phyloP scores from a whole-genome alignment of 306 rosid genomes.

The Dalbergia cochinchinensis region DNA sequence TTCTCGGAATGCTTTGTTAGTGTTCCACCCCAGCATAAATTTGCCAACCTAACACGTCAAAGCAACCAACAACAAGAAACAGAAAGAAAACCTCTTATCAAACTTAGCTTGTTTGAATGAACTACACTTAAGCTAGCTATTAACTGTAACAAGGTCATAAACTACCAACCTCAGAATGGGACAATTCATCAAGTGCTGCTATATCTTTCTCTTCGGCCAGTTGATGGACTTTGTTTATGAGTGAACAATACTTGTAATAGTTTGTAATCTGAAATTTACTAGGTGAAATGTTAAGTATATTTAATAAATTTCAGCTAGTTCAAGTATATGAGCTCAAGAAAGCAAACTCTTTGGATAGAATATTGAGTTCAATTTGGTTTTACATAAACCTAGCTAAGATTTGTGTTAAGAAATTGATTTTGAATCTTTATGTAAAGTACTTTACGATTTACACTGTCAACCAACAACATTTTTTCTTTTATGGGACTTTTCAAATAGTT shows the following conservation, averaged over 20 bases:
- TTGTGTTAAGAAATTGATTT: background rate
- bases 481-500: too few species aligned
- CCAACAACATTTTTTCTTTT: too few species aligned
- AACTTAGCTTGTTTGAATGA: too few species aligned
- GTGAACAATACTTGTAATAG: slow-evolving; percentile 27
- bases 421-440: too few species aligned
- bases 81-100: too few species aligned
- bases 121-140: too few species aligned
- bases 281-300: too few species aligned
- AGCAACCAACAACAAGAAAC: background rate
- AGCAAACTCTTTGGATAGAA: too few species aligned
- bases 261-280: slow-evolving; percentile 23
- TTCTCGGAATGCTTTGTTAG: slow-evolving; percentile 20
- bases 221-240: slow-evolving; percentile 29
- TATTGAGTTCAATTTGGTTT: too few species aligned
- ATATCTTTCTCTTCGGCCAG: slow-evolving; percentile 36
- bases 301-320: too few species aligned
- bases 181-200: slow-evolving; percentile 29
- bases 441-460: too few species aligned
- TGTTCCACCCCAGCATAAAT: slow-evolving; percentile 47
- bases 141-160: background rate
- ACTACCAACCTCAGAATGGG: slow-evolving; percentile 19
- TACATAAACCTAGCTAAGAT: background rate
- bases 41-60: slow-evolving; percentile 40
- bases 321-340: too few species aligned